Base-by-base conservation (phyloP, 148 eudicot species). In the Nepenthes mirabilis region DNA sequence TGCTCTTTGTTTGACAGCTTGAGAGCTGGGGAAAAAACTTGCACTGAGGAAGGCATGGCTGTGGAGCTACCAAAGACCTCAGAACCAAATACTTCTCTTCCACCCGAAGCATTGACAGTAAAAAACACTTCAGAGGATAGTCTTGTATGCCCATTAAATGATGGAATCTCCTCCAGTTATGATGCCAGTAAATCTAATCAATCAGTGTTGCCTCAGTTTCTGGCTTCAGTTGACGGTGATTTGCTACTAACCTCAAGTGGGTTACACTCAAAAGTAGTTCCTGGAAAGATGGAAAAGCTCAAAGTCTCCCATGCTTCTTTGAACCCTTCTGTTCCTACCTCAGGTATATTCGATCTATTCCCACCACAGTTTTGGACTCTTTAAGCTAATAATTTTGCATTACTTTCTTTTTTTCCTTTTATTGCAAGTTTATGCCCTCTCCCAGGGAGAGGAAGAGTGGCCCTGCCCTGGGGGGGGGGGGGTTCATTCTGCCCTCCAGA, bases 181-280 rank as follows among this genome's bases (percentile, higher is more conserved):
- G 66, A 55, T 59, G 45, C 59, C 37, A 56, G 59, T 61, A 63
- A 64, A 43, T 61, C 65, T 36, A 58, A 63, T 37, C 66, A 49
- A 37, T 64, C 34, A 60, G 60, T 66, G 48, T 69, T 67, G 9
- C 54, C 47, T 57, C 56, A 58, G 12, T 37, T 60, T 47, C 65
- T 55, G 50, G 68, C 64, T 58, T 75, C 75, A 43, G 56, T 64
- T 48, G 75, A 68, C 37, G 58, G 45, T 40, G 63, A 67, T 57
- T 75, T 79, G 57, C 75, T 78, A 63, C 72, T 78, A 36, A 69
- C 68, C 2, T 74, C 77, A 36, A 71, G 63, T 59, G 71, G 64
- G 53, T 59, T 68, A 13, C 70, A 75, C 10, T 58, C 67, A 49
- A 72, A 59, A 47, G 43, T 47, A 35, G 47, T 50, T 61, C 62